phyloP scores from a whole-genome alignment of 2,329 filamentous ascomycete species.

The Ophiostoma quercus region DNA sequence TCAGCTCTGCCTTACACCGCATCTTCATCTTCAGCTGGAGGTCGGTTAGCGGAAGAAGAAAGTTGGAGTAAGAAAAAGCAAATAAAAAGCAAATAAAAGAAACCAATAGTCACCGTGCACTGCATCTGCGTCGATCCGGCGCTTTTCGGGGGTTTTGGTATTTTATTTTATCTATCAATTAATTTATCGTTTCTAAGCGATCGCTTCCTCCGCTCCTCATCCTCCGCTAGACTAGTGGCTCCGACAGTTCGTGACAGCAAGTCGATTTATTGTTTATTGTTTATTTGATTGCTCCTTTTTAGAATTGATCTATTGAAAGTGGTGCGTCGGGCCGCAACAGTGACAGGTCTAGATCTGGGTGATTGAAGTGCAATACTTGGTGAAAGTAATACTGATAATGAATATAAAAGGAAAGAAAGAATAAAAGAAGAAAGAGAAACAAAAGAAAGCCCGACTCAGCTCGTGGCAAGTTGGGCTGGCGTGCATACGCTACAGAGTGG shows the following conservation, averaged over 20 bases:
- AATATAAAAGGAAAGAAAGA: background rate
- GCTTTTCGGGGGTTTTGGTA: background rate
- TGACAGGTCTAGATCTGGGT: background rate
- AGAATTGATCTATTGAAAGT: background rate
- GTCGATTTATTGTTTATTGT: background rate
- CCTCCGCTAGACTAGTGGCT: background rate
- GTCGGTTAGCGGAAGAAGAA: background rate
- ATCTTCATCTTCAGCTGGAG: slow-evolving; percentile 7
- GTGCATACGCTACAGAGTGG: background rate
- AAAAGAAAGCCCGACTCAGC: background rate
- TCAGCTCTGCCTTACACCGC: slow-evolving; percentile 6
- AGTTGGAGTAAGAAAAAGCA: background rate
- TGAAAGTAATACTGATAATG: background rate
- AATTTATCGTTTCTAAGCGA: too few relatives aligned
- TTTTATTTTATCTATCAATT: too few relatives aligned
- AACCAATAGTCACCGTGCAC: slow-evolving; percentile 11
- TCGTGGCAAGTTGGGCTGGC: slow-evolving; percentile 5
- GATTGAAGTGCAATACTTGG: too few relatives aligned
- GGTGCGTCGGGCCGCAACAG: background rate
- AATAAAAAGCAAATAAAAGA: background rate
- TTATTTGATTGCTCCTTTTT: background rate
- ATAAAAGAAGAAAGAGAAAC: background rate
- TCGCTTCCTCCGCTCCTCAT: background rate
- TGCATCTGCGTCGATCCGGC: slow-evolving; percentile 34
- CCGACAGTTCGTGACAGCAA: background rate